Conservation (phyloP, 176 grass and related monocot genomes). For the Rhipidocladum racemiflorum region DNA sequence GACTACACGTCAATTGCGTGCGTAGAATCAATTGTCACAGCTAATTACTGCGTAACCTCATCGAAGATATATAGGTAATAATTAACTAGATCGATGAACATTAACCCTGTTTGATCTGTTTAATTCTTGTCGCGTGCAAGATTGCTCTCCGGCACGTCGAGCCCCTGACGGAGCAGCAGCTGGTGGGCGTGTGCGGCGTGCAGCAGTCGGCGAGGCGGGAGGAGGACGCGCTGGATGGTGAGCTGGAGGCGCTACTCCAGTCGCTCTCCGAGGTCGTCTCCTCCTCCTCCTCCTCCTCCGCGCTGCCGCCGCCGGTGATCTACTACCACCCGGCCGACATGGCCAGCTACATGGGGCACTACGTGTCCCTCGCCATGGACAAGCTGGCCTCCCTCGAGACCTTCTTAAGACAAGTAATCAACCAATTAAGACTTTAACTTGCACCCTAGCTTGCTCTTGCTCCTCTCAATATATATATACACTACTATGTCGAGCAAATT, state of each 20-base stretch:
- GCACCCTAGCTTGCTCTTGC: neutral
- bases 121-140: neutral
- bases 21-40: neutral
- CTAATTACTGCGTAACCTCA: no score
- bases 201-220: constrained; percentile 45
- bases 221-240: constrained; percentile 49
- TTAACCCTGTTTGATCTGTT: neutral
- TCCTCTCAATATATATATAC: neutral
- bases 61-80: no score
- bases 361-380: constrained; percentile 51
- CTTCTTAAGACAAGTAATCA: constrained; percentile 44
- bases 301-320: neutral
- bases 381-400: constrained; percentile 40
- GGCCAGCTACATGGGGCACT: constrained; percentile 33
- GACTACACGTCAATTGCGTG: neutral
- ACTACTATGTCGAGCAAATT: neutral
- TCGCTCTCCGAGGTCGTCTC: constrained; percentile 52
- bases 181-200: constrained; percentile 29
- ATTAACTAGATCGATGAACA: neutral
- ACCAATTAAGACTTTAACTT: neutral
- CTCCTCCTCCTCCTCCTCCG: constrained; percentile 37
- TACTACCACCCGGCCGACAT: constrained; percentile 30
- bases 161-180: constrained; percentile 54
- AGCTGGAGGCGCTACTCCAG: constrained; percentile 35
- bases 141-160: constrained; percentile 45